Evolutionary conservation across 2,329 filamentous ascomycete species (phyloP).

Genomic region (Colletotrichum sp.): DNA sequence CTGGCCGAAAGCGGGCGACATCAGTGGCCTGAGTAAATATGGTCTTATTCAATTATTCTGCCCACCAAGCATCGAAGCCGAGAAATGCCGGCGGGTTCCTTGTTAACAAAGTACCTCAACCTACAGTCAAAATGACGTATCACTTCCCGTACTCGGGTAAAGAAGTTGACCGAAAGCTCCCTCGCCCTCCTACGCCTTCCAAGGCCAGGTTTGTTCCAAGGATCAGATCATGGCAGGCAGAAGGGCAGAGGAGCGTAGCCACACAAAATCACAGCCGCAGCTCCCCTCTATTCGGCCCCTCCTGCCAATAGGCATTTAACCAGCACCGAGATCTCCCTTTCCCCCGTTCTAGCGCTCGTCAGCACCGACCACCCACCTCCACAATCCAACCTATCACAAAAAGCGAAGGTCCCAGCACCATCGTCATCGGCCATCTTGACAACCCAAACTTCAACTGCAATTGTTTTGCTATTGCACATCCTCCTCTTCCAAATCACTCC

Average conservation of each 20-base stretch:
- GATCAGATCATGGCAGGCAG: constrained; percentile 15
- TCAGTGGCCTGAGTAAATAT: background rate
- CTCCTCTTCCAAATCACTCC: constrained; percentile 5
- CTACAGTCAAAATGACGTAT: constrained; percentile 7
- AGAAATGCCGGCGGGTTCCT: constrained; percentile 10
- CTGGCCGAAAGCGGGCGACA: background rate
- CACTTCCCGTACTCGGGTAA: constrained; percentile 5
- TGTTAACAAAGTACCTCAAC: constrained; percentile 18
- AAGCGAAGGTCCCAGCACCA: constrained; percentile 1
- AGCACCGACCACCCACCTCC: constrained; percentile 8
- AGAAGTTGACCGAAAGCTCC: constrained; percentile 1
- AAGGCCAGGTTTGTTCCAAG: background rate
- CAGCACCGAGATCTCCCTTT: background rate
- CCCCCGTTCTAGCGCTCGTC: background rate
- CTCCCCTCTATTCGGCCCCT: background rate
- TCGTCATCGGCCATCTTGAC: constrained; percentile 15
- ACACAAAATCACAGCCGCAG: background rate
- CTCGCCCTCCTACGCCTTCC: background rate
- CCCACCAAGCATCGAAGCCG: constrained; percentile 10
- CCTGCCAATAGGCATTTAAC: background rate
- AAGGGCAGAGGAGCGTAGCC: background rate
- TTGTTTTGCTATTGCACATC: constrained; percentile 3
- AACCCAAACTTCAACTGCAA: background rate
- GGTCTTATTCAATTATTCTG: background rate
- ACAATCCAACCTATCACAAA: constrained; percentile 21